Base-by-base conservation (phyloP, 2,329 filamentous ascomycete species). In the Cladophialophora psammophila region DNA sequence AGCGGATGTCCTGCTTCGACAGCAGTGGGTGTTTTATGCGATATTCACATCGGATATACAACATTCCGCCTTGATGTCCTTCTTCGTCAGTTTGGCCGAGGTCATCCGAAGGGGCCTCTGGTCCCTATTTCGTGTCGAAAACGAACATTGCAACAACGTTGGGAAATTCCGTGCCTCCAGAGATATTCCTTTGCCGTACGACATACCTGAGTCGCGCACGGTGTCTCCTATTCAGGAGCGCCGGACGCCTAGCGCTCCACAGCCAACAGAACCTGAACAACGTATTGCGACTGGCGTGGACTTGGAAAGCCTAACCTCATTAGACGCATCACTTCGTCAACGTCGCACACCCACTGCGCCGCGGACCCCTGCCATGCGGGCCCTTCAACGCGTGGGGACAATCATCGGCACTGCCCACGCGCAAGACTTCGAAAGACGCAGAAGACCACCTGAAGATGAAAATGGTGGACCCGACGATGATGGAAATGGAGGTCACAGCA, bases 61-160 rank as follows among this genome's bases (percentile, higher is more conserved):
- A 74, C 94, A 98, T 77, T 94, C 91, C 1, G 91, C 91, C 2
- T 77, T 93, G 1, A 86, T 93, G 5, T 93, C 92, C 1, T 98
- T 98, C 78, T 72, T 91, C 35, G 87, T 97, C 15, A 85, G 87
- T 1, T 81, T 97, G 2, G 87, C 90, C 8, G 95, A 99, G 77
- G 88, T 96, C 26, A 84, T 87, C n/a, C 88, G 95, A 36, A 84
- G 95, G 76, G 94, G 93, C 68, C 88, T 97, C 76, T 99, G 95
- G 95, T 90, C 91, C 0, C 83, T 98, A 3, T 91, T 99, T 77
- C 92, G 95, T 48, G 94, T 99, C 32, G 95, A 99, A 79, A 99
- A 99, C 78, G 95, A 99, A 75, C 95, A 99, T 80, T 97, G 93
- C 79, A 90, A 91, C 63, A 97, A 97, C 73, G 94, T 99, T 1